These are phyloP conservation scores for Phytophthora citricola DNA, from an alignment of 352 stramenopile genomes.

Conservation along the genomic window DNA sequence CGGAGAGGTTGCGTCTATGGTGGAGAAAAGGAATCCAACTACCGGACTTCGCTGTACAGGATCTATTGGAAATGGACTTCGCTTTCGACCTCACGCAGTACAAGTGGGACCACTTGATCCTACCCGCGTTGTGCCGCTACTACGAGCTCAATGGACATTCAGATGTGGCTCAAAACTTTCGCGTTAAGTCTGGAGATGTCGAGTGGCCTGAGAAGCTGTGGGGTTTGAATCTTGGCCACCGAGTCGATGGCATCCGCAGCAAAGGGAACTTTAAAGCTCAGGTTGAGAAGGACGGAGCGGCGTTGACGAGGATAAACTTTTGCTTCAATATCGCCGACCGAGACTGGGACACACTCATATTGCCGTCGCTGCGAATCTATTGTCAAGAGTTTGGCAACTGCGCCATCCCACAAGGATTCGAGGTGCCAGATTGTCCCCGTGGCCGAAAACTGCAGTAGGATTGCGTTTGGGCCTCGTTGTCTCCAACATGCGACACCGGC, in stretches of 20 bases:
- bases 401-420: constrained; percentile 32
- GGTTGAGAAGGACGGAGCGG: constrained; percentile 19
- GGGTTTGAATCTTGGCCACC: constrained; percentile 31
- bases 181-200: constrained; percentile 7
- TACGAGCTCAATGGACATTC: constrained; percentile 36
- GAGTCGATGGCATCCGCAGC: constrained; percentile 37
- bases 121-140: constrained; percentile 30
- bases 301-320: constrained; percentile 40
- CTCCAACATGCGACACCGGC: neutral
- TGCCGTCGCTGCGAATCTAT: constrained; percentile 44
- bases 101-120: constrained; percentile 23
- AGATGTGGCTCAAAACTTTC: constrained; percentile 32
- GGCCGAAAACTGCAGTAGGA: constrained; percentile 41
- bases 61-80: constrained; percentile 3
- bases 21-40: constrained; percentile 4
- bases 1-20: neutral
- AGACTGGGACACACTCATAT: constrained; percentile 44
- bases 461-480: constrained; percentile 15
- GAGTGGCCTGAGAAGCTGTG: constrained; percentile 21
- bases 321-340: constrained; percentile 38
- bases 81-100: constrained; percentile 18
- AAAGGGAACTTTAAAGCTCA: constrained; percentile 32
- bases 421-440: constrained; percentile 34
- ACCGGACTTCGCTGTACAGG: too few relatives aligned
- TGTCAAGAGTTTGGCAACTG: constrained; percentile 39